Percentiles rank a stretch among this genome's conserved stretches.
Evolutionary conservation across 441 rosid genomes (phyloP).

Genomic region (Pelargonium cotyledonis): DNA sequence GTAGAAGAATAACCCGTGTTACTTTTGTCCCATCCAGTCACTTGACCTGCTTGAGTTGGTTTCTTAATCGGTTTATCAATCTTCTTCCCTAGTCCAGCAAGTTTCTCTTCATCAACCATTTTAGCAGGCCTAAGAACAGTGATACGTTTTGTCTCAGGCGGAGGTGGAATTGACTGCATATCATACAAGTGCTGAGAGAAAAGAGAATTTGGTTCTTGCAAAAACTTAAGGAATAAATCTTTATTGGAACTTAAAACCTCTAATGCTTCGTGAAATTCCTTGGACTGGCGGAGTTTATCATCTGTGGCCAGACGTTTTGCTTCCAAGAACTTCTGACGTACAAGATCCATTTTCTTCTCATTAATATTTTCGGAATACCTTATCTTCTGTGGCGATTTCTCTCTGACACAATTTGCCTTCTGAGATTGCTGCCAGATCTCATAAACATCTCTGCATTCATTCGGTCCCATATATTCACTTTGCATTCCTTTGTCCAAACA

Average conservation of each 20-base stretch:
- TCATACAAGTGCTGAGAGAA: constrained; percentile 47
- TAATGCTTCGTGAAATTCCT: constrained; percentile 79
- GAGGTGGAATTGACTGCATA: constrained; percentile 44
- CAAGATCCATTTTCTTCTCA: constrained; percentile 57
- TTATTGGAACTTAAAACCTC: constrained; percentile 74
- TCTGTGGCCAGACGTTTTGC: constrained; percentile 75
- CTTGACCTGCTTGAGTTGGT: constrained; percentile 36
- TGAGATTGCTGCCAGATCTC: constrained; percentile 66
- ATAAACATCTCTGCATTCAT: constrained; percentile 57
- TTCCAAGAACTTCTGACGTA: constrained; percentile 81
- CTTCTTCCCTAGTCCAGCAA: constrained; percentile 37
- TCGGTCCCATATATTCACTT: constrained; percentile 37
- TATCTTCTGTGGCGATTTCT: constrained; percentile 47
- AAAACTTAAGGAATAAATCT: constrained; percentile 63
- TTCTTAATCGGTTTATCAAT: constrained; percentile 41
- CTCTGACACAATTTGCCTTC: constrained; percentile 36
- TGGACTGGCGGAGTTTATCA: constrained; percentile 64
- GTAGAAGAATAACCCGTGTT: constrained; percentile 34
- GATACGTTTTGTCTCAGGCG: constrained; percentile 75
- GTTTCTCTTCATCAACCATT: constrained; percentile 49
- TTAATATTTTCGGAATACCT: constrained; percentile 30
- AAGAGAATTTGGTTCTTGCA: constrained; percentile 72
- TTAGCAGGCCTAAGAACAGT: constrained; percentile 84
- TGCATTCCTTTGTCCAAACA: constrained; percentile 44
- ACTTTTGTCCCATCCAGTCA: constrained; percentile 39